phyloP scores from a whole-genome alignment of 768 basidiomycete genomes.

The Suillus weaverae region DNA sequence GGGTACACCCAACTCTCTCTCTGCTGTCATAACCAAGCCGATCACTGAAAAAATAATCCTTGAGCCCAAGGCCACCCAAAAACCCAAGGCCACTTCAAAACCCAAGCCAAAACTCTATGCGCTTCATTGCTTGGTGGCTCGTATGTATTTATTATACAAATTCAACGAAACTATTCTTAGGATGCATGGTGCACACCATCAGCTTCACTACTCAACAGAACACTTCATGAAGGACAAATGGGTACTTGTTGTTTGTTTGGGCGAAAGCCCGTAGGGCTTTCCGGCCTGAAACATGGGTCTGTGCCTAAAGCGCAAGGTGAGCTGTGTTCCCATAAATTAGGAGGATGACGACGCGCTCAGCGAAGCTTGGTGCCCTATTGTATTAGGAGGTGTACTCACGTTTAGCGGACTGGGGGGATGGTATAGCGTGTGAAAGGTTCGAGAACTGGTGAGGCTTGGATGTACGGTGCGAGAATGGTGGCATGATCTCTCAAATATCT shows the following conservation, averaged over 20 bases:
- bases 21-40: too few relatives aligned
- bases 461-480: conserved; percentile 25
- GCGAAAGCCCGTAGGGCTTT: neutral
- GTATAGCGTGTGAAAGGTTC: conserved; percentile 9
- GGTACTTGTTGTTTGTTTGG: neutral
- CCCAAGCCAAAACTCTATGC: too few relatives aligned
- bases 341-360: neutral
- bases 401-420: neutral
- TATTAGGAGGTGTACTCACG: neutral
- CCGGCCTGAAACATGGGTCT: neutral
- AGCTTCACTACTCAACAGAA: too few relatives aligned
- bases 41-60: too few relatives aligned
- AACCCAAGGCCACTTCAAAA: too few relatives aligned
- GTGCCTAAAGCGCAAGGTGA: neutral
- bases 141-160: too few relatives aligned
- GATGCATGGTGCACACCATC: too few relatives aligned
- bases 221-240: too few relatives aligned
- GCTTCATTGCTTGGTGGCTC: too few relatives aligned
- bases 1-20: too few relatives aligned
- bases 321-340: neutral
- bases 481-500: conserved; percentile 32
- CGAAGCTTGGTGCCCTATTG: conserved; percentile 4
- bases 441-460: conserved; percentile 12
- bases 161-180: too few relatives aligned
- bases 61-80: too few relatives aligned